Base-by-base conservation (phyloP, 352 stramenopile genomes). In the Globisporangium heterothallicum region DNA sequence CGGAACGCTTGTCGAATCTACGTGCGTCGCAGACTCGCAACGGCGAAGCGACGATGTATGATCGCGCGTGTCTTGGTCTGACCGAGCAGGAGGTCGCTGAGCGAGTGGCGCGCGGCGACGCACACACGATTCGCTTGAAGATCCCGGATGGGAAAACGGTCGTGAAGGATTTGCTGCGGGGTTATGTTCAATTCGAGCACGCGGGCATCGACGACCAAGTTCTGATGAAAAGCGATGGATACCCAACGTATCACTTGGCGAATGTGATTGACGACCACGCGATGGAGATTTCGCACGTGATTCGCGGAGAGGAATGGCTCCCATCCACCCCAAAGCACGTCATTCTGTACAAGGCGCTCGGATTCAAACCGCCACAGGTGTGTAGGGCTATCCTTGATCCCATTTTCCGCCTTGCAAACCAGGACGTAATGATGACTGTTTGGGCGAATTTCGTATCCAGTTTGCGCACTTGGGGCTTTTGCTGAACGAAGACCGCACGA, bases 281-380 rank as follows among this genome's bases (percentile, higher is more conserved):
- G 2, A 99, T 99, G 97, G 80, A 84, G 42, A 98, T 99, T 66
- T 97, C 94, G 35, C 97, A 98, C 40, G 96, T 99, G 16, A 97
- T 99, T 54, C 92, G 97, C 27, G 97, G 94, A 8, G 96, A 99
- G 51, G 90, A 97, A 61, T 97, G 90, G 90, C 68, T 97, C 3
- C 84, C 86, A 24, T 97, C 87, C 2, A 94, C 85, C 4, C 90
- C 90, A 16, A 97, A 96, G 61, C 90, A 97, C 59, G 52, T 95
- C 0, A 78, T 96, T 6, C 55, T 97, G 50, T 97, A 97, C 70
- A 88, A 93, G 52, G 83, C 79, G 30, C 68, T 97, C 16, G 86
- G 85, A 12, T 95, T 86, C 42, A 50, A 84, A 34, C 48, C 70
- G 12, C 84, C 84, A 3, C 62, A 70, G 48, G 82, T 93, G 59